Percentiles rank a stretch among this genome's conserved stretches.
Evolutionary conservation across 2,329 filamentous ascomycete genomes (phyloP).

Genomic region (Verticillium isaacii): DNA sequence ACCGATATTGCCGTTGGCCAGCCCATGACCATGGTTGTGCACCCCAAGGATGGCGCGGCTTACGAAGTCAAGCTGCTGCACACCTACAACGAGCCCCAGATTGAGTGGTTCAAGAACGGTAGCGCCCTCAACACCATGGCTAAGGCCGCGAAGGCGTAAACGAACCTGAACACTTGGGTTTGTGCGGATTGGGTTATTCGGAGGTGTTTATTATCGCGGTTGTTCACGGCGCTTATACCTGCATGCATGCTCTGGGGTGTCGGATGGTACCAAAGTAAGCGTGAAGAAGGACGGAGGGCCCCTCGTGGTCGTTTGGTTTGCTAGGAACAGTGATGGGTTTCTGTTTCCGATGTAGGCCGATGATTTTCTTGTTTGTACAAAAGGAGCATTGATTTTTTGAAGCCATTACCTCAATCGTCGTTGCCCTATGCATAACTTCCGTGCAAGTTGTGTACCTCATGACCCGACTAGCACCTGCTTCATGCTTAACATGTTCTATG

Average conservation of each 20-base stretch:
- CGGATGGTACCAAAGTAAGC: neutral
- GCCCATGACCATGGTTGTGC: constrained; percentile 86
- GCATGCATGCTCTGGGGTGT: neutral
- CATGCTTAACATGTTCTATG: no score
- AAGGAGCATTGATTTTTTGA: constrained; percentile 19
- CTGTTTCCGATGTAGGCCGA: constrained; percentile 18
- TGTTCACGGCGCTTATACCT: constrained; percentile 2
- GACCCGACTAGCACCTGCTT: no score
- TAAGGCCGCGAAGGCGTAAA: constrained; percentile 44
- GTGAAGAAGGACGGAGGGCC: neutral
- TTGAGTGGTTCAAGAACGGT: constrained; percentile 99
- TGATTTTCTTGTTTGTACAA: constrained; percentile 27
- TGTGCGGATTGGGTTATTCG: neutral
- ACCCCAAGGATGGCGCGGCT: constrained; percentile 74
- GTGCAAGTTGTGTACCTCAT: no score
- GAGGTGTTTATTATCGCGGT: neutral
- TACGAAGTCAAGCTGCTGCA: constrained; percentile 85
- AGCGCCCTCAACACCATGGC: constrained; percentile 98
- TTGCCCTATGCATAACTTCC: neutral
- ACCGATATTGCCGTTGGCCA: constrained; percentile 89
- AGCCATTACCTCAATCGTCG: neutral
- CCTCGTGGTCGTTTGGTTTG: constrained; percentile 1
- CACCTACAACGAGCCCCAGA: constrained; percentile 97
- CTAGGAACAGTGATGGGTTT: constrained; percentile 10
- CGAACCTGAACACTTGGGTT: constrained; percentile 14